These are phyloP conservation scores for Cladosporium oxysporum DNA, from an alignment of 2,329 filamentous ascomycete genomes.

Conservation along the genomic window DNA sequence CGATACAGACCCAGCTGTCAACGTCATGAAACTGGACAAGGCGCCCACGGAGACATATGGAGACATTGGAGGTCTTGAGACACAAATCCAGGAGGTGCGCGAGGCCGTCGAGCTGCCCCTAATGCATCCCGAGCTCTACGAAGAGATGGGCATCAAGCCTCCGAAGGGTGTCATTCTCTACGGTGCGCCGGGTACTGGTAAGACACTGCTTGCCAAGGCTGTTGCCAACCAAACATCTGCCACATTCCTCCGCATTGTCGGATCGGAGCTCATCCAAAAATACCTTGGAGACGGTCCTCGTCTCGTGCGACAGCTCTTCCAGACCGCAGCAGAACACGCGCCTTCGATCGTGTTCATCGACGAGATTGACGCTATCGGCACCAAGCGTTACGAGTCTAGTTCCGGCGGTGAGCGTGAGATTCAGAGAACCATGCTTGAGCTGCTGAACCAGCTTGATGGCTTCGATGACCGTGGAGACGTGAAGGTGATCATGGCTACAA, in stretches of 20 bases:
- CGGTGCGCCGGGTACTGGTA: conserved; percentile 93
- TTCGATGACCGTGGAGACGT: conserved; percentile 99
- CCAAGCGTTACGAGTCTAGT: conserved; percentile 96
- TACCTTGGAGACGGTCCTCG: conserved; percentile 95
- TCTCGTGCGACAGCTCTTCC: conserved; percentile 93
- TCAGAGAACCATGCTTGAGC: conserved; percentile 96
- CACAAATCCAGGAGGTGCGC: conserved; percentile 94
- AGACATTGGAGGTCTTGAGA: conserved; percentile 93
- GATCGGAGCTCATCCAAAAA: conserved; percentile 96
- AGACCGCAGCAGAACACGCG: conserved; percentile 92
- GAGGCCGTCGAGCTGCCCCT: conserved; percentile 96
- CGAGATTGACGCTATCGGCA: conserved; percentile 98
- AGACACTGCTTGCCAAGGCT: conserved; percentile 92
- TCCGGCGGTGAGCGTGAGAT: conserved; percentile 97
- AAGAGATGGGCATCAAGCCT: conserved; percentile 99
- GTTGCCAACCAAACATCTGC: conserved; percentile 99
- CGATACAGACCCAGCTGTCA: conserved; percentile 91
- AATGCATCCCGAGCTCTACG: conserved; percentile 93
- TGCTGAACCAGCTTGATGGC: conserved; percentile 96
- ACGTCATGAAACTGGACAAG: conserved; percentile 99
- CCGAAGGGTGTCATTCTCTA: conserved; percentile 99
- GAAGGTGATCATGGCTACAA: conserved; percentile 99
- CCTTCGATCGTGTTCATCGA: conserved; percentile 99
- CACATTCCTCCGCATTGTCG: conserved; percentile 95
- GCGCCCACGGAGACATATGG: conserved; percentile 97